Base-by-base conservation (phyloP, 352 stramenopile species). In the Pythium rishiriense region DNA sequence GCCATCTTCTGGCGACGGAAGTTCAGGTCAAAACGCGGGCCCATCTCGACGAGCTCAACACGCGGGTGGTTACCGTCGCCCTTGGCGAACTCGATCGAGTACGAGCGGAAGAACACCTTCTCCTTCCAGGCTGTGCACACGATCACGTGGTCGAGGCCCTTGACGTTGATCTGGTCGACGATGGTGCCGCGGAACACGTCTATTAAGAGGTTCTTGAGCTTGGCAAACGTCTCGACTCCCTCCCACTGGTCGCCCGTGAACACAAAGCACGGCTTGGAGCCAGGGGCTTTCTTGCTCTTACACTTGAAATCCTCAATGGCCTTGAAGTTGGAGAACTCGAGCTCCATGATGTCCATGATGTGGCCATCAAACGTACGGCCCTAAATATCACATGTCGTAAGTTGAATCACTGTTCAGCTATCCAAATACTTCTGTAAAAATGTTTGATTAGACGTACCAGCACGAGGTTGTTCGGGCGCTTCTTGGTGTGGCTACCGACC, bases 271-370 rank as follows among this genome's bases (percentile, higher is more conserved):
- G 96, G 95, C 83, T 98, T 99, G 54, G 86, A 98, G 50, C 97
- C 94, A 19, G 97, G 83, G n/a, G 86, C 87, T 68, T 93, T 93
- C 78, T 95, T 95, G 67, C 83, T 93, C 69, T 95, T 93, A 79
- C 81, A 91, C 69, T 92, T 93, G 72, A 99, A 98, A 60, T 92
- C 92, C 33, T 91, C 86, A 33, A 99, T 88, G 19, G 89, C 87
- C 65, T 98, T 97, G 71, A 98, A 99, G 55, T 97, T 90, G 31
- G 96, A 85, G 58, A 99, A 94, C 25, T 91, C 93, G 21, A 99
- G 77, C 86, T 99, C 98, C 59, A 99, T 90, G 75, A 99, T 97
- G 75, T 99, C 98, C 48, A 99, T 75, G 25, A 99, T 87, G 78
- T 99, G 91, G 31, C 94, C 94, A 78, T 99, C 97, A 72, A 99